A percentile compares a stretch with the other conserved stretches of the same genome.
phyloP scores from a whole-genome alignment of 2,329 filamentous ascomycete genomes.

The Diaporthe sp. region DNA sequence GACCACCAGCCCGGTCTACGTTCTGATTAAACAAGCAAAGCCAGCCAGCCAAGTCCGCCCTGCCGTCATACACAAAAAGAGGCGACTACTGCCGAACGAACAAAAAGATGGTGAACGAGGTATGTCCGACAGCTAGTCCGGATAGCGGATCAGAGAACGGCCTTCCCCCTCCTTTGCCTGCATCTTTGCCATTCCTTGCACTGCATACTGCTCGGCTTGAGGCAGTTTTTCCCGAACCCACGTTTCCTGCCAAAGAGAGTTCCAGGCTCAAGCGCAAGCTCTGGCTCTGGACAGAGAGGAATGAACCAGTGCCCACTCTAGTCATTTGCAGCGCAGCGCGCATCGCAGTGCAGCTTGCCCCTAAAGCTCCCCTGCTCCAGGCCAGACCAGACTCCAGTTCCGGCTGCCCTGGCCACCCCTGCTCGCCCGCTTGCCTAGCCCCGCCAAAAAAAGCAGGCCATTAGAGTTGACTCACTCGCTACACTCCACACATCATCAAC shows the following conservation, averaged over 20 bases:
- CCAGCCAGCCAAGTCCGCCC: neutral
- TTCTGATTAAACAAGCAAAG: neutral
- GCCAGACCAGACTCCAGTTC: conserved; percentile 10
- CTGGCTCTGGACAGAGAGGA: conserved; percentile 9
- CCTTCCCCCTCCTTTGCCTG: neutral
- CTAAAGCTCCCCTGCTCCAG: conserved; percentile 9
- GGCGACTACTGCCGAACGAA: conserved; percentile 1
- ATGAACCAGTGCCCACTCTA: conserved; percentile 12
- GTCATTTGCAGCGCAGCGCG: neutral
- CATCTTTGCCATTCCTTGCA: conserved; percentile 1
- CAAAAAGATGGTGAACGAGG: conserved; percentile 40
- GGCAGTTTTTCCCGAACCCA: neutral
- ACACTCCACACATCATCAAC: conserved; percentile 36
- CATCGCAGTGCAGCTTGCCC: conserved; percentile 1
- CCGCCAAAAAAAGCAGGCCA: conserved; percentile 41
- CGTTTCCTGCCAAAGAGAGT: neutral
- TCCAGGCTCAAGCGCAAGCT: neutral
- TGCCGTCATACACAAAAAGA: neutral
- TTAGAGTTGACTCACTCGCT: conserved; percentile 37
- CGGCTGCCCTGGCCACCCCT: conserved; percentile 30
- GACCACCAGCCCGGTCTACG: neutral
- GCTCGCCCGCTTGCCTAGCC: conserved; percentile 23
- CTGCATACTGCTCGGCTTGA: conserved; percentile 17
- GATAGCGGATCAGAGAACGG: neutral
- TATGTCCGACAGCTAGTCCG: conserved; percentile 26